A percentile compares a stretch with the other conserved stretches of the same genome.
phyloP scores from a whole-genome alignment of 768 basidiomycete genomes.

The Royoungia palumana region DNA sequence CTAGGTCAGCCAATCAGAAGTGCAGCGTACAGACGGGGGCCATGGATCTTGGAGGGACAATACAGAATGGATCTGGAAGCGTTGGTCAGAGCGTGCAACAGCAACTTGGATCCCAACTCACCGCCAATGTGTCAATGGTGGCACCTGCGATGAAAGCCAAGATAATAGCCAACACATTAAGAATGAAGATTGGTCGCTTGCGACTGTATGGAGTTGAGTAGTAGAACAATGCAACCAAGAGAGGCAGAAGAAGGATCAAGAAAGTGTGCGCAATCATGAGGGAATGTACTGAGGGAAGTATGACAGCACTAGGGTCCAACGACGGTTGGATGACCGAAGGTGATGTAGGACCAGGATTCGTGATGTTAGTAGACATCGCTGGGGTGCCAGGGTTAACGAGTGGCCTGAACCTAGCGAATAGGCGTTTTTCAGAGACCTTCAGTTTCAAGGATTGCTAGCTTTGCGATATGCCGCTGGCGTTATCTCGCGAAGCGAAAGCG shows the following conservation, averaged over 20 bases:
- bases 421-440: background rate
- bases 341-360: slow-evolving; percentile 3
- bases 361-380: slow-evolving; percentile 15
- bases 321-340: background rate
- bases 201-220: slow-evolving; percentile 21
- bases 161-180: slow-evolving; percentile 13
- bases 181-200: slow-evolving; percentile 21
- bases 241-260: slow-evolving; percentile 21
- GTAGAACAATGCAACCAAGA: slow-evolving; percentile 21
- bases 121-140: no score
- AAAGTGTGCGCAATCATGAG: slow-evolving; percentile 26
- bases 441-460: background rate
- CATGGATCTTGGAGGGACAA: slow-evolving; percentile 15
- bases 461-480: background rate
- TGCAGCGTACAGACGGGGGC: no score
- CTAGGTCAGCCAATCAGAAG: no score
- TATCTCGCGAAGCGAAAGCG: no score
- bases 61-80: slow-evolving; percentile 20
- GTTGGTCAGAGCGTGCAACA: no score
- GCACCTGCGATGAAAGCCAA: slow-evolving; percentile 12
- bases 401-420: background rate
- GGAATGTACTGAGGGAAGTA: slow-evolving; percentile 17
- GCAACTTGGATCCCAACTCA: no score
- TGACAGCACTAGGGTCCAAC: slow-evolving; percentile 1
- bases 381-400: background rate